Conservation (phyloP, 208 protist genomes). For the Leishmania amazonensis region DNA sequence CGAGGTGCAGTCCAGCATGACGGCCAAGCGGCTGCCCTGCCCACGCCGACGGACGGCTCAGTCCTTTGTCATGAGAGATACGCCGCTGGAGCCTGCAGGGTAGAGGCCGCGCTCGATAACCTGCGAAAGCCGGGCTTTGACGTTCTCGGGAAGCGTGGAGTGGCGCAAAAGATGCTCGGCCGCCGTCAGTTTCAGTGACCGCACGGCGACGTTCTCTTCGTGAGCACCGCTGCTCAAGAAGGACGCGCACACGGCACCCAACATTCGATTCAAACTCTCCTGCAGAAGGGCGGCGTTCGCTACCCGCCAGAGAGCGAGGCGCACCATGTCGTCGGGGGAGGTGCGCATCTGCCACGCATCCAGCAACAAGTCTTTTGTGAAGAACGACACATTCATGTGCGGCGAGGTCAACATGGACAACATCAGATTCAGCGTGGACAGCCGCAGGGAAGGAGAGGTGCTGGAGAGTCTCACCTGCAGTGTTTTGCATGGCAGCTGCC, state of each 20-base stretch:
- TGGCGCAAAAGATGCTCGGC: conserved; percentile 35
- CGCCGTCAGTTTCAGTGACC: conserved; percentile 51
- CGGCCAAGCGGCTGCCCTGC: neutral
- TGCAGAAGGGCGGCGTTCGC: conserved; percentile 24
- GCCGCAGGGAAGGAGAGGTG: conserved; percentile 23
- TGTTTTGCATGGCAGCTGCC: conserved; percentile 27
- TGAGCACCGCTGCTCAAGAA: conserved; percentile 50
- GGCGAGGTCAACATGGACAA: conserved; percentile 37
- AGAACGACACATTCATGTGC: conserved; percentile 39
- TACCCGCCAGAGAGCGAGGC: conserved; percentile 53
- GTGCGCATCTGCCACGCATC: conserved; percentile 60
- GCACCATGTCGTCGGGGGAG: conserved; percentile 48
- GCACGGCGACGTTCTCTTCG: conserved; percentile 40
- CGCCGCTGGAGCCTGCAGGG: conserved; percentile 56
- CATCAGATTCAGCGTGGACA: conserved; percentile 50
- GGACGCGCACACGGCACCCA: conserved; percentile 51
- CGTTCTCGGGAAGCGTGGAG: conserved; percentile 34
- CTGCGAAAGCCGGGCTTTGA: conserved; percentile 37
- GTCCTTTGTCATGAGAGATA: conserved; percentile 53
- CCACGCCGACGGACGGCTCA: conserved; percentile 4
- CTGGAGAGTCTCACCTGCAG: conserved; percentile 38
- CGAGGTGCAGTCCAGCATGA: neutral
- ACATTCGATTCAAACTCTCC: conserved; percentile 14
- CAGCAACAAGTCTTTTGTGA: conserved; percentile 39
- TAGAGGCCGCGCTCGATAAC: conserved; percentile 60